These are phyloP conservation scores for Trichaptum fuscoviolaceum DNA, from an alignment of 768 basidiomycete species.

Conservation along the genomic window DNA sequence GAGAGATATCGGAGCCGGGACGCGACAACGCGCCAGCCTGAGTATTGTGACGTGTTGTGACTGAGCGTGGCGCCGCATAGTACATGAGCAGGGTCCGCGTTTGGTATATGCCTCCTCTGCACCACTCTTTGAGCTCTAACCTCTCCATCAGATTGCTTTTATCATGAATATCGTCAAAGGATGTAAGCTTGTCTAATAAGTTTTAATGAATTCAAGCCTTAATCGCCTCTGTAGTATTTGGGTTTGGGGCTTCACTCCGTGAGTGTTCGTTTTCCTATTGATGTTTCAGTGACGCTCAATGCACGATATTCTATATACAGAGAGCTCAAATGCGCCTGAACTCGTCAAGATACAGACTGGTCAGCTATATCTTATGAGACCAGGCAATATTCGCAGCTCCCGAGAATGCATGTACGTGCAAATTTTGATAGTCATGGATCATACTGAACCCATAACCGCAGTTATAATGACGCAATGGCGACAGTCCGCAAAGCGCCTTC, in stretches of 20 bases:
- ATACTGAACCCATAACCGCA: slow-evolving; percentile 25
- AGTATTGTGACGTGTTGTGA: slow-evolving; percentile 1
- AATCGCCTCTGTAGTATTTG: neutral
- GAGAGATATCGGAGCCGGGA: neutral
- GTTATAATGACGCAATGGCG: slow-evolving; percentile 93
- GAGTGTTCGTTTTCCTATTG: slow-evolving; percentile 7
- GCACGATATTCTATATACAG: slow-evolving; percentile 35
- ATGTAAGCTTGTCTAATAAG: slow-evolving; percentile 40
- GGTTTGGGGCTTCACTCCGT: slow-evolving; percentile 2
- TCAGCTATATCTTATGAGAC: slow-evolving; percentile 85
- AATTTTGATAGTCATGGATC: neutral
- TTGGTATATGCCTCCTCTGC: neutral
- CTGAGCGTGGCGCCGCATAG: slow-evolving; percentile 2
- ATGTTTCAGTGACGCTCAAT: slow-evolving; percentile 10
- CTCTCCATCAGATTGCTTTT: slow-evolving; percentile 7
- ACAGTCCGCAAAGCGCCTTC: slow-evolving; percentile 83
- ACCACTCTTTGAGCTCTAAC: neutral
- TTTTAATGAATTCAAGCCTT: neutral
- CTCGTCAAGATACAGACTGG: slow-evolving; percentile 92
- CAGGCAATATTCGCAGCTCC: slow-evolving; percentile 85
- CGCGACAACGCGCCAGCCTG: neutral
- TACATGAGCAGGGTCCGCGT: slow-evolving; percentile 3
- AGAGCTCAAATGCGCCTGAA: slow-evolving; percentile 92
- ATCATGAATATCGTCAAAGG: slow-evolving; percentile 84
- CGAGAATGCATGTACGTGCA: slow-evolving; percentile 92